These are phyloP conservation scores for Scutellaria barbata DNA, from an alignment of 257 asterid genomes.

Conservation along the genomic window DNA sequence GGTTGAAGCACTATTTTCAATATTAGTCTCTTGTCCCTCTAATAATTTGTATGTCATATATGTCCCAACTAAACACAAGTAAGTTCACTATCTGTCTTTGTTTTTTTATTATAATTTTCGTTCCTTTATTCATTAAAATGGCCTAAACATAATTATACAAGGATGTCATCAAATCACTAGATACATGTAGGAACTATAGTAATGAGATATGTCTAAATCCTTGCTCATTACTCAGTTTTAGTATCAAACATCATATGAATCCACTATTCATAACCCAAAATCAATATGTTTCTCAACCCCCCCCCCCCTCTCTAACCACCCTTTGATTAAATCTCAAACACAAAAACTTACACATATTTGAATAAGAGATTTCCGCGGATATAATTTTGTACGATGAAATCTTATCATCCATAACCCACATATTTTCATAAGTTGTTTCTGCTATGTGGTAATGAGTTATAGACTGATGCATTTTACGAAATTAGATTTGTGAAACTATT, in stretches of 20 bases:
- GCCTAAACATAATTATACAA: not conserved
- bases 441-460: no score
- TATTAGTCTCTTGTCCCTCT: conserved; percentile 16
- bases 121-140: not conserved
- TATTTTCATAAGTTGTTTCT: no score
- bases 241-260: no score
- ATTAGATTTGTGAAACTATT: no score
- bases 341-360: not conserved
- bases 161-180: not conserved
- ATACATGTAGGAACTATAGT: not conserved
- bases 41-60: conserved; percentile 32
- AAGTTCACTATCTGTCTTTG: conserved; percentile 35
- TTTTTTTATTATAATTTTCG: not conserved
- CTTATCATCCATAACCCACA: no score
- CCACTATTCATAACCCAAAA: no score
- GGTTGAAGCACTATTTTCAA: conserved; percentile 38
- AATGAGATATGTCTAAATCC: not conserved
- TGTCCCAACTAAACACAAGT: conserved; percentile 24
- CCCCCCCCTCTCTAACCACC: no score
- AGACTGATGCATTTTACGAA: no score
- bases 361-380: no score
- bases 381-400: no score
- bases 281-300: no score
- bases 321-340: not conserved
- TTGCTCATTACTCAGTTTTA: no score